These are phyloP conservation scores for Candolleomyces efflorescens DNA, from an alignment of 768 basidiomycete genomes.

Conservation along the genomic window DNA sequence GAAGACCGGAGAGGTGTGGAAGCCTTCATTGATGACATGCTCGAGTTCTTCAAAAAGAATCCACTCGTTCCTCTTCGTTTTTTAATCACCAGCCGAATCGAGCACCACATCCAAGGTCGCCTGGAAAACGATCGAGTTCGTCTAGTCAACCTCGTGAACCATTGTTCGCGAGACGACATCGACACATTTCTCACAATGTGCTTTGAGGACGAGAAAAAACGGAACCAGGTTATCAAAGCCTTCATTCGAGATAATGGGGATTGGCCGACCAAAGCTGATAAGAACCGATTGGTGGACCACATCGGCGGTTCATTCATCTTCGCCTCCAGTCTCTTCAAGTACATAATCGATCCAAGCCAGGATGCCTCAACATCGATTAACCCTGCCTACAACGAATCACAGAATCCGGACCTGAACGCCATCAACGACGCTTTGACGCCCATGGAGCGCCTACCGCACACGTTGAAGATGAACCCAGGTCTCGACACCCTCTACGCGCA, in stretches of 20 bases:
- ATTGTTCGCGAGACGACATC: background rate
- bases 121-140: background rate
- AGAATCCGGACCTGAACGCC: too few species aligned
- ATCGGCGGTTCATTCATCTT: slow-evolving; percentile 18
- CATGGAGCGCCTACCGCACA: background rate
- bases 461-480: background rate
- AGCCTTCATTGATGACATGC: slow-evolving; percentile 5
- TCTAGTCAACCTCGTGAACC: background rate
- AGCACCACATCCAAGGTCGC: background rate
- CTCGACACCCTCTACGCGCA: background rate
- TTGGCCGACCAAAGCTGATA: background rate
- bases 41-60: background rate
- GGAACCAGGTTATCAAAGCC: background rate
- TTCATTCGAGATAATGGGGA: background rate
- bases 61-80: background rate
- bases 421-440: background rate
- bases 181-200: background rate
- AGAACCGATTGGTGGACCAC: background rate
- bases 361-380: too few species aligned
- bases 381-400: too few species aligned
- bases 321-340: background rate
- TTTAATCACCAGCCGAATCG: background rate
- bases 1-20: slow-evolving; percentile 1
- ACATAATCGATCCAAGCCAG: background rate
- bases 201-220: background rate